phyloP scores from a whole-genome alignment of 768 basidiomycete species.

The Daedalea quercina region DNA sequence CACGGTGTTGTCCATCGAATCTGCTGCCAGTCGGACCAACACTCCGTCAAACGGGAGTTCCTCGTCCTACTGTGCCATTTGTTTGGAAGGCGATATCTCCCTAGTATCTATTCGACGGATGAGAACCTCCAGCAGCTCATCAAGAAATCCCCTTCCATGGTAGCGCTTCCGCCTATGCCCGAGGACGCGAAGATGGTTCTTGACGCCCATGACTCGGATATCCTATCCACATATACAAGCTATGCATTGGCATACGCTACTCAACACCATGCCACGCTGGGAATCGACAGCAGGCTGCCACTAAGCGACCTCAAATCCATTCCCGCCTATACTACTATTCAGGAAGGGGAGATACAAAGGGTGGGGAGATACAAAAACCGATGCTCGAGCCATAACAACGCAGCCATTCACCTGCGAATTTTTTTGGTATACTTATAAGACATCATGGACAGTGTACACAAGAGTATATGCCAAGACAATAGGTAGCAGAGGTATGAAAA shows the following conservation, averaged over 20 bases:
- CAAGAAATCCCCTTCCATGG: conserved; percentile 45
- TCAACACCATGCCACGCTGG: conserved; percentile 32
- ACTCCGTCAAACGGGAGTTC: conserved; percentile 41
- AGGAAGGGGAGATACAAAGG: too few species aligned
- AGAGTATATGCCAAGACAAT: too few species aligned
- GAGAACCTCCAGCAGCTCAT: conserved; percentile 28
- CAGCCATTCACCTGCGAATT: too few species aligned
- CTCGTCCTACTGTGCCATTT: conserved; percentile 57
- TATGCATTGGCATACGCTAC: conserved; percentile 47
- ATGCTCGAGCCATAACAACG: too few species aligned
- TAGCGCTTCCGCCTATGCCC: conserved; percentile 47
- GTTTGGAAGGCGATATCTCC: conserved; percentile 54
- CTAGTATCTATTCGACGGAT: conserved; percentile 34
- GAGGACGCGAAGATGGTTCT: conserved; percentile 35
- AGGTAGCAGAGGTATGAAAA: too few species aligned
- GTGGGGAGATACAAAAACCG: too few species aligned
- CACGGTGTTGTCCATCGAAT: conserved; percentile 53
- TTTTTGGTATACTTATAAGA: too few species aligned
- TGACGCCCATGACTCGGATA: conserved; percentile 39
- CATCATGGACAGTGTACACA: too few species aligned
- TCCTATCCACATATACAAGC: conserved; percentile 44
- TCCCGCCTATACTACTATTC: conserved; percentile 1
- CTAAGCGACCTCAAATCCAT: conserved; percentile 30
- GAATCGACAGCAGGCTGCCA: conserved; percentile 40
- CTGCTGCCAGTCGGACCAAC: conserved; percentile 33